Percentiles rank a stretch among this genome's conserved stretches.
Evolutionary conservation across 2,329 filamentous ascomycete genomes (phyloP).

Genomic region (Septoria petroselini): DNA sequence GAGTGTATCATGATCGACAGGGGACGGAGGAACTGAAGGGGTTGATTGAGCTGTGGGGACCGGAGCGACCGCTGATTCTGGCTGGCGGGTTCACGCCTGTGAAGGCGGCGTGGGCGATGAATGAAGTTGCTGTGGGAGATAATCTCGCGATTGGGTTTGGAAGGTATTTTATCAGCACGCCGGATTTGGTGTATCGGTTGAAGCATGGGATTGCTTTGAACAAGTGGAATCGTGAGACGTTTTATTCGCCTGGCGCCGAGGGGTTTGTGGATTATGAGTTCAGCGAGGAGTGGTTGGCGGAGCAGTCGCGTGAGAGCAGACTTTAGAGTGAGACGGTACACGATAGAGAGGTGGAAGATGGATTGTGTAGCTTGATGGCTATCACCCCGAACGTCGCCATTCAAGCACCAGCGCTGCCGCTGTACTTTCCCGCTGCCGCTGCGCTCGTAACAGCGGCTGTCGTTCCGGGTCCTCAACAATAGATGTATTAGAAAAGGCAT

Average conservation of each 20-base stretch:
- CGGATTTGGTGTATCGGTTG: conserved; percentile 49
- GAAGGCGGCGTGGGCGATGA: conserved; percentile 38
- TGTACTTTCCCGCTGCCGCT: not conserved
- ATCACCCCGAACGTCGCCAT: not conserved
- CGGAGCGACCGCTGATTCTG: conserved; percentile 37
- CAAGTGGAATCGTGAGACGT: conserved; percentile 47
- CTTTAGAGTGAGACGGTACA: not conserved
- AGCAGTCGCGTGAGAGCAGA: conserved; percentile 7
- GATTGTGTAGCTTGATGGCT: not conserved
- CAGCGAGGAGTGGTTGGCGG: conserved; percentile 35
- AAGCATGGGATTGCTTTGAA: conserved; percentile 44
- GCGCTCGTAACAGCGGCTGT: not conserved
- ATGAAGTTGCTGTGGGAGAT: conserved; percentile 44
- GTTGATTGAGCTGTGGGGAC: conserved; percentile 29
- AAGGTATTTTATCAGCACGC: conserved; percentile 50
- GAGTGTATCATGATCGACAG: conserved; percentile 38
- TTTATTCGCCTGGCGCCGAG: conserved; percentile 43
- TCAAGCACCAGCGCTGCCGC: not conserved
- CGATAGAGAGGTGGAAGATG: no score
- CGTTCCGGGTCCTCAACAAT: not conserved
- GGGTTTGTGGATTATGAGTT: conserved; percentile 47
- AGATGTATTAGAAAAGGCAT: no score
- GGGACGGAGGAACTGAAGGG: conserved; percentile 24
- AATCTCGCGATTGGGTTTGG: conserved; percentile 51
- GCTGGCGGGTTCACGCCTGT: conserved; percentile 45